Evolutionary conservation across 2,329 filamentous ascomycete genomes (phyloP), one percentile per base, ranked within the genome.

Genomic region (Fusarium lyarnte): DNA sequence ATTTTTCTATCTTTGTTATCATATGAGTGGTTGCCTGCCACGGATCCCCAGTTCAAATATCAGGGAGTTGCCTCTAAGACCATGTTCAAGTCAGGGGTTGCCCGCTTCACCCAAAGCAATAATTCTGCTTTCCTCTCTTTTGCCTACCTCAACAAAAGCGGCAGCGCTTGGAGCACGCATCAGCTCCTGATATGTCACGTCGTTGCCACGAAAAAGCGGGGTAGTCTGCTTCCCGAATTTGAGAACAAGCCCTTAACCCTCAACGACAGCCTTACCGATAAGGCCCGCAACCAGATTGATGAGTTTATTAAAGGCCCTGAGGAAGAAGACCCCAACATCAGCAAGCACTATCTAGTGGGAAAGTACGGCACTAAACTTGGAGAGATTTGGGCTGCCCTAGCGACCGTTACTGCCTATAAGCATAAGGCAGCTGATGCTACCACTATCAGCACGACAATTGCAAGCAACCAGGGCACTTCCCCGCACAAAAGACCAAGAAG

Each of bases 221-320:
- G 9, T 11, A 23, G 39, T 11, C 1, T 23, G 4, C 39, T 42
- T 11, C n/a, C n/a, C 5, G 39, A 8, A 41, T 41, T 41, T 5
- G 4, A 41, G 12, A 5, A 38, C 19, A 3, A n/a, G 21, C 7
- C 21, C 14, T 39, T 39, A 7, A n/a, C 2, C 12, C 13, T 6
- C 2, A 4, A 14, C 38, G 12, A 3, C 38, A 8, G 7, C 12
- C 38, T 14, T 8, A 39, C 7, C 12, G 7, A 39, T 1, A 8
- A 39, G 21, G 38, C 38, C 38, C 21, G 21, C 8, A 41, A 12
- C 38, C 38, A 41, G 8, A 41, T n/a, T 9, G 13, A n/a, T 3
- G 9, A 10, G 8, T n/a, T 41, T 14, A 8, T 41, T 10, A 38
- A 21, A 6, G 36, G 36, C 19, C 6, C 36, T 21, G 17, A 38